Percentiles rank a stretch among this genome's conserved stretches.
phyloP scores from a whole-genome alignment of 139 green algal genomes.

The Protoeuglena noctilucae region DNA sequence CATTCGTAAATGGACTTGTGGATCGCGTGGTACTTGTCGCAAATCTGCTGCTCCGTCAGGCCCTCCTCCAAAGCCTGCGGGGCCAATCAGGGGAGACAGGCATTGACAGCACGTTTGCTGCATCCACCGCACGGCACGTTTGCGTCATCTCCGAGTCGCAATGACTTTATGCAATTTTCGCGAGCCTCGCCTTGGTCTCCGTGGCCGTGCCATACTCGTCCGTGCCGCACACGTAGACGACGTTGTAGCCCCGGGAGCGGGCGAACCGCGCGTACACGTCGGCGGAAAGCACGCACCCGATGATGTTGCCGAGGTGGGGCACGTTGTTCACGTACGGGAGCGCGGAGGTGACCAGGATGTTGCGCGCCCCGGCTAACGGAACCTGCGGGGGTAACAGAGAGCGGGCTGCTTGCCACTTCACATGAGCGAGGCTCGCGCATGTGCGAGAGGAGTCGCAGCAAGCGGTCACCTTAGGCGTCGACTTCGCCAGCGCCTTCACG shows the following conservation, averaged over 20 bases:
- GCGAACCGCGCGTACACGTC: conserved; percentile 86
- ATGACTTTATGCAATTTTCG: too few relatives aligned
- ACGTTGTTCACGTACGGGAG: conserved; percentile 99
- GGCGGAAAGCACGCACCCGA: conserved; percentile 87
- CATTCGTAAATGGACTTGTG: conserved; percentile 85
- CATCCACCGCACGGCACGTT: too few relatives aligned
- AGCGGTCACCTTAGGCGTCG: neutral
- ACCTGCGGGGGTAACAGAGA: neutral
- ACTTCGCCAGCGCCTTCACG: neutral
- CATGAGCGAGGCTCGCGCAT: neutral
- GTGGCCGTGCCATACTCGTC: conserved; percentile 98
- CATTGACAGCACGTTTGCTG: neutral
- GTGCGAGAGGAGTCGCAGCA: neutral
- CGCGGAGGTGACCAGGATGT: conserved; percentile 73
- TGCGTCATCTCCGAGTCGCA: too few relatives aligned
- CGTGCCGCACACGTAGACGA: conserved; percentile 88
- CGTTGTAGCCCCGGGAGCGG: conserved; percentile 68
- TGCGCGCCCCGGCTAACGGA: conserved; percentile 10
- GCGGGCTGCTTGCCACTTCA: neutral
- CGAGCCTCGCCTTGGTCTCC: conserved; percentile 79
- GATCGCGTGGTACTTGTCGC: conserved; percentile 96
- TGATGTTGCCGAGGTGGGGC: conserved; percentile 97
- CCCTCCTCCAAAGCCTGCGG: conserved; percentile 80
- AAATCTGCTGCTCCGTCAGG: conserved; percentile 76
- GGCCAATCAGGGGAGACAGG: neutral